Evolutionary conservation across 768 basidiomycete genomes (phyloP).

Genomic region (Candolleomyces aberdarensis): DNA sequence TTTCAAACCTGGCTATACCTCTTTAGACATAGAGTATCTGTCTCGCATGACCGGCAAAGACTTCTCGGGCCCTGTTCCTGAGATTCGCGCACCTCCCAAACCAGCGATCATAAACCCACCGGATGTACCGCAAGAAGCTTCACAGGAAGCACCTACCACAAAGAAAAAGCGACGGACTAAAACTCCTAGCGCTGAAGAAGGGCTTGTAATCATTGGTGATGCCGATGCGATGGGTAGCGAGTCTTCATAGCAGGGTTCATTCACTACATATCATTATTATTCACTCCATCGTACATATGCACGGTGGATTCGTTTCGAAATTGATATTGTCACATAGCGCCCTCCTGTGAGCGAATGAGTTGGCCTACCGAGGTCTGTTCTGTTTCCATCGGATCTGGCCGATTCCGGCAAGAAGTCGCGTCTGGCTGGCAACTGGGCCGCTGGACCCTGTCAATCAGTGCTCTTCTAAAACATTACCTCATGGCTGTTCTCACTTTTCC

Average conservation of each 20-base stretch:
- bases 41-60: conserved; percentile 83
- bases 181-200: conserved; percentile 23
- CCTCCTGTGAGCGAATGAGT: too few species aligned
- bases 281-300: too few species aligned
- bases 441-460: too few species aligned
- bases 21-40: conserved; percentile 65
- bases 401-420: too few species aligned
- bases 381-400: too few species aligned
- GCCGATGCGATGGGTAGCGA: conserved; percentile 17
- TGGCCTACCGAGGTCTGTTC: too few species aligned
- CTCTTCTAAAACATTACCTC: too few species aligned
- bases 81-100: conserved; percentile 43
- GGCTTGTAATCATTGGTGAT: conserved; percentile 36
- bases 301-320: too few species aligned
- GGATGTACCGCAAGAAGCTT: conserved; percentile 13
- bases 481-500: too few species aligned
- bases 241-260: conserved; percentile 9
- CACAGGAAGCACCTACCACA: conserved; percentile 10
- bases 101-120: conserved; percentile 5
- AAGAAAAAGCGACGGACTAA: conserved; percentile 20
- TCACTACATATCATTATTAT: conserved; percentile 9
- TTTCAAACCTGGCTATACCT: neutral
- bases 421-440: too few species aligned
- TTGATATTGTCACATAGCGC: too few species aligned
- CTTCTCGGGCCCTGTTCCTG: conserved; percentile 77